Conservation (phyloP, 2,329 filamentous ascomycete genomes). For the Sphaerulina musiva region DNA sequence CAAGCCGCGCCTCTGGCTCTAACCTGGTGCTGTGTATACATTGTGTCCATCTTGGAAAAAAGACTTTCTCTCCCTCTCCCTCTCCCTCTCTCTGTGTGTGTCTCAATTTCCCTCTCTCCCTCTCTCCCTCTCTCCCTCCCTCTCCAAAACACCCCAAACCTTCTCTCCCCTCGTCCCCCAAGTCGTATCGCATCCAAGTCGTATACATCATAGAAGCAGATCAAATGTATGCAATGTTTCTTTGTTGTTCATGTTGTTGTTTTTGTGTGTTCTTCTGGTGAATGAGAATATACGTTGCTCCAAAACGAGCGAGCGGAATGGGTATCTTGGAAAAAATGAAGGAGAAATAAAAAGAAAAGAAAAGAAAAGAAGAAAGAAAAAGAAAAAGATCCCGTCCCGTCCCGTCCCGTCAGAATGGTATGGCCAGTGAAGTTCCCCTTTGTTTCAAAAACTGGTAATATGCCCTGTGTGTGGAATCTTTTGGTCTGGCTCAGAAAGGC, state of each 20-base stretch:
- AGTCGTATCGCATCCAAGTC: background rate
- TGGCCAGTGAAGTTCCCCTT: too few species aligned
- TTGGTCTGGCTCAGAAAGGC: too few species aligned
- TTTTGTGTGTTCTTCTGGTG: conserved; percentile 1
- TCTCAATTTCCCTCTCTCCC: too few species aligned
- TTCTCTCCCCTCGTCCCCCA: background rate
- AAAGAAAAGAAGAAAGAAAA: background rate
- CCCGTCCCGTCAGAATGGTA: background rate
- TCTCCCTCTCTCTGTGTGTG: too few species aligned
- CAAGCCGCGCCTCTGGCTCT: background rate
- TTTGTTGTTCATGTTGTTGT: too few species aligned
- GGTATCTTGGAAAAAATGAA: background rate
- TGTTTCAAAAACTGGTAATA: too few species aligned
- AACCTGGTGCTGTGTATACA: background rate
- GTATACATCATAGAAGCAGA: background rate
- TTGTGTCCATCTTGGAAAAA: background rate
- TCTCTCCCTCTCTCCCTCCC: too few species aligned
- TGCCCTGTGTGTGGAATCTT: too few species aligned
- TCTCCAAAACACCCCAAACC: background rate
- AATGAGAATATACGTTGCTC: background rate
- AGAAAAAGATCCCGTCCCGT: too few species aligned
- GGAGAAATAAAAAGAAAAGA: too few species aligned
- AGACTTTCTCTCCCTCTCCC: too few species aligned
- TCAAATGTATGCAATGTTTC: conserved; percentile 11
- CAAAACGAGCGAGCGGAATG: background rate